phyloP scores from a whole-genome alignment of 768 basidiomycete genomes.

The Psilocybe azurescens region DNA sequence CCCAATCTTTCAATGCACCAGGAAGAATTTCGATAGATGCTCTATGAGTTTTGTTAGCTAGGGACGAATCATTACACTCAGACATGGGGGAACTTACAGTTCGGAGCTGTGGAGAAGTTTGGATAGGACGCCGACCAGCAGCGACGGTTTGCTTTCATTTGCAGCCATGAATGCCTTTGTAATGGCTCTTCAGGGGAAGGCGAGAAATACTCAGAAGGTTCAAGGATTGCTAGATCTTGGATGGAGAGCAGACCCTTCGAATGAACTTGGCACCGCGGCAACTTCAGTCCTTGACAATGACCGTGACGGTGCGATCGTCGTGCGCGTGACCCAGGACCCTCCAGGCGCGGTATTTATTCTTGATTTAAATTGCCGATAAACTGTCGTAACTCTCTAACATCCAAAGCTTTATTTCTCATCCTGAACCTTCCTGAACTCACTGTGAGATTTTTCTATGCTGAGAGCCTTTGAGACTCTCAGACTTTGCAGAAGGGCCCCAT shows the following conservation, averaged over 20 bases:
- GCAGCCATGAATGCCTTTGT: too few species aligned
- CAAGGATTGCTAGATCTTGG: neutral
- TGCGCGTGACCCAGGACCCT: too few species aligned
- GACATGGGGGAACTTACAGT: conserved; percentile 26
- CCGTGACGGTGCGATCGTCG: too few species aligned
- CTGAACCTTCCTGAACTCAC: conserved; percentile 1
- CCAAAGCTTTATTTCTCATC: neutral
- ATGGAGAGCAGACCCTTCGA: neutral
- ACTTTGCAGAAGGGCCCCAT: neutral
- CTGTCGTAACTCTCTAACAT: too few species aligned
- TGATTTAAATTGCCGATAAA: neutral
- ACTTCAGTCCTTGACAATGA: too few species aligned
- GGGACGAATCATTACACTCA: conserved; percentile 1
- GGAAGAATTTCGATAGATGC: conserved; percentile 67
- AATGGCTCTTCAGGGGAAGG: too few species aligned
- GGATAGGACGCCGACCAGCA: conserved; percentile 20
- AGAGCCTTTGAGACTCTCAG: conserved; percentile 8
- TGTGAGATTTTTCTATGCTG: conserved; percentile 6
- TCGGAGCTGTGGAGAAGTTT: conserved; percentile 28
- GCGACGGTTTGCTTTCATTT: too few species aligned
- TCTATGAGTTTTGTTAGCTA: conserved; percentile 32
- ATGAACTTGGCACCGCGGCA: too few species aligned
- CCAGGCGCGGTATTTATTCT: conserved; percentile 7
- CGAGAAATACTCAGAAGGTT: too few species aligned
- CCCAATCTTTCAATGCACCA: conserved; percentile 57